Evolutionary conservation across 2,329 filamentous ascomycete genomes (phyloP), one percentile per base, ranked within the genome.

Genomic region (Xylariaceae sp.): DNA sequence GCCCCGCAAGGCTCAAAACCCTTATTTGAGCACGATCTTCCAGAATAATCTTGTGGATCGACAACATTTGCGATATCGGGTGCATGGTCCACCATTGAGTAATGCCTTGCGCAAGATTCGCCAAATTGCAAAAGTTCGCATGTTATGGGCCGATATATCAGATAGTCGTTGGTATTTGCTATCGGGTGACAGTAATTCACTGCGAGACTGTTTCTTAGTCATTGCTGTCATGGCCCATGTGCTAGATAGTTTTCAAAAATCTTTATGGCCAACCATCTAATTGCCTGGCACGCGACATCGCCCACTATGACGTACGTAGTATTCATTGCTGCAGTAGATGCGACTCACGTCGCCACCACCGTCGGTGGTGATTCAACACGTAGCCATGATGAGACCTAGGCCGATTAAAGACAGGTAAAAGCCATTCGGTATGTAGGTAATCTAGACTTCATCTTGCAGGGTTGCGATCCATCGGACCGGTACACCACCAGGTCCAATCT

Each of bases 391-490:
- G 49, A 40, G 29, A 49, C 37, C 16, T 20, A 47, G 26, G 16
- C 32, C 8, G 21, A 21, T 23, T 32, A 20, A 29, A 26, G 32
- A 33, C 16, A 45, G 36, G 41, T 32, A 54, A 41, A 33, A 23
- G 26, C 18, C 23, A 29, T 16, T 16, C 21, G 42, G 32, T 33
- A 29, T 37, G 30, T 20, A 30, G n/a, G 23, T n/a, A 32, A 49
- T 11, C 16, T 53, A 60, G 23, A 53, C 39, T 15, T 55, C 53
- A 18, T 63, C 63, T 47, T 65, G 63, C 15, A 58, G 54, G 46
- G 71, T 59, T 8, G 80, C 69, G 54, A 83, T 74, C 84, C 84
- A 87, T 62, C 84, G 75, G 16, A 76, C 73, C 16, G 84, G 84
- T 27, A 87, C 78, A 23, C 84, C 84, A 55, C 84, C 79, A 29